A percentile compares a stretch with the other conserved stretches of the same genome.
These are phyloP conservation scores for Aspergillus homomorphus DNA, from an alignment of 495 filamentous ascomycete species.

Conservation along the genomic window DNA sequence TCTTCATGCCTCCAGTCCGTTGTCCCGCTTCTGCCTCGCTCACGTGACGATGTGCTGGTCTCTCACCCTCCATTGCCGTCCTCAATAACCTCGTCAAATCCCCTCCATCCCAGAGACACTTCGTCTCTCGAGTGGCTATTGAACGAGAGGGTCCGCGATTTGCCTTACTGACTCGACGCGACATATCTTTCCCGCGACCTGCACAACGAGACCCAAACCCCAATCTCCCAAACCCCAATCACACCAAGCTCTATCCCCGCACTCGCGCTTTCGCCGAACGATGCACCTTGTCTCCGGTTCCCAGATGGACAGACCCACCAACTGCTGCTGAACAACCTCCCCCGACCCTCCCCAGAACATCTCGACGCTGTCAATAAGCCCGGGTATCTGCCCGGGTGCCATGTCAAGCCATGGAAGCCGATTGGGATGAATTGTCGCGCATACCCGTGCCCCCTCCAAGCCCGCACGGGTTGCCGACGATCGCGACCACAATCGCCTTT, in stretches of 20 bases:
- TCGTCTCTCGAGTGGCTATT: neutral
- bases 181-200: constrained; percentile 32
- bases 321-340: constrained; percentile 4
- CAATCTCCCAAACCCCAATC: neutral
- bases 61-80: constrained; percentile 5
- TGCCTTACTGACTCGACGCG: constrained; percentile 25
- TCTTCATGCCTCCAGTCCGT: neutral
- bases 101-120: neutral
- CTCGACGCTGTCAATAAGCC: neutral
- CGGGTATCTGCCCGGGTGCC: constrained; percentile 17
- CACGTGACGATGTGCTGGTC: constrained; percentile 15
- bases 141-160: neutral
- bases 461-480: constrained; percentile 58
- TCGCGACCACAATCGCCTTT: constrained; percentile 73
- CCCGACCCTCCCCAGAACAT: neutral
- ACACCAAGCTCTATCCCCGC: constrained; percentile 28
- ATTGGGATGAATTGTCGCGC: constrained; percentile 64
- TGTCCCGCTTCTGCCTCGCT: neutral
- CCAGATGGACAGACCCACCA: constrained; percentile 30
- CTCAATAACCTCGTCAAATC: neutral
- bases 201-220: neutral
- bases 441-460: constrained; percentile 66
- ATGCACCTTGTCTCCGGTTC: constrained; percentile 34
- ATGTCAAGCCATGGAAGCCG: constrained; percentile 42
- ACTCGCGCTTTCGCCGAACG: constrained; percentile 38